A percentile compares a stretch with the other conserved stretches of the same genome.
These are phyloP conservation scores for Phytopythium litorale DNA, from an alignment of 352 stramenopile species.

Conservation along the genomic window DNA sequence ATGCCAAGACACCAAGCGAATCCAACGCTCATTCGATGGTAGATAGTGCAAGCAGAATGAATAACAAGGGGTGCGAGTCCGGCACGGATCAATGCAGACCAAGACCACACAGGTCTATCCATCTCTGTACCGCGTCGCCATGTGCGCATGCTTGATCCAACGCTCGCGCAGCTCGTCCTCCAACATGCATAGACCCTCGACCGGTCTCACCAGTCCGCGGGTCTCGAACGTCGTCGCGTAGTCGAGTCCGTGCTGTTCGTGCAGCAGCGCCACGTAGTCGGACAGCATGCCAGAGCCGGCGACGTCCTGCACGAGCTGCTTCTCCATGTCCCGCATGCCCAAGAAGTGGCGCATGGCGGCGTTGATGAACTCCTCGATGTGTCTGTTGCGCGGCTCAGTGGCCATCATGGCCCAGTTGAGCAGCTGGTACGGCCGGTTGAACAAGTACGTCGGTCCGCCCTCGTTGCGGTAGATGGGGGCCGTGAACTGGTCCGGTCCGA, in stretches of 20 bases:
- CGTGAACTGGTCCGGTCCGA: neutral
- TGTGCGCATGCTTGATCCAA: slow-evolving; percentile 2
- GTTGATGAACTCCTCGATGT: slow-evolving; percentile 8
- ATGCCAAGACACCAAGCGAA: too few relatives aligned
- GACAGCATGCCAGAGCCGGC: slow-evolving; percentile 13
- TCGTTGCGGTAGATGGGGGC: neutral
- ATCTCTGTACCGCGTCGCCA: neutral
- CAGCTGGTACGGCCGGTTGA: slow-evolving; percentile 12
- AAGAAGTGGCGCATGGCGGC: slow-evolving; percentile 12
- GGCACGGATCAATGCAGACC: too few relatives aligned
- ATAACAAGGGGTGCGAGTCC: too few relatives aligned
- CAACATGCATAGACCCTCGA: slow-evolving; percentile 1
- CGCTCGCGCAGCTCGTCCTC: neutral
- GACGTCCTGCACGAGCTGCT: slow-evolving; percentile 11
- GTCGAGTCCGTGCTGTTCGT: slow-evolving; percentile 7
- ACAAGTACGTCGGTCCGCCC: slow-evolving; percentile 2
- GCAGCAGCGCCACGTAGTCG: slow-evolving; percentile 16
- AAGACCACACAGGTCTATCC: too few relatives aligned
- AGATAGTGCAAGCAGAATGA: too few relatives aligned
- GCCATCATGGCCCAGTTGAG: slow-evolving; percentile 15
- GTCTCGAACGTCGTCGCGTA: slow-evolving; percentile 8
- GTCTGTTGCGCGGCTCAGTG: slow-evolving; percentile 4
- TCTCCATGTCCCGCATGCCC: slow-evolving; percentile 13
- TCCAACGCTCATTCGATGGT: too few relatives aligned
- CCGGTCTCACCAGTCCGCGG: neutral